Percentiles rank a stretch among this genome's conserved stretches.
Evolutionary conservation across 23 red algal species (phyloP).

Genomic region (Gracilaria gracilis): DNA sequence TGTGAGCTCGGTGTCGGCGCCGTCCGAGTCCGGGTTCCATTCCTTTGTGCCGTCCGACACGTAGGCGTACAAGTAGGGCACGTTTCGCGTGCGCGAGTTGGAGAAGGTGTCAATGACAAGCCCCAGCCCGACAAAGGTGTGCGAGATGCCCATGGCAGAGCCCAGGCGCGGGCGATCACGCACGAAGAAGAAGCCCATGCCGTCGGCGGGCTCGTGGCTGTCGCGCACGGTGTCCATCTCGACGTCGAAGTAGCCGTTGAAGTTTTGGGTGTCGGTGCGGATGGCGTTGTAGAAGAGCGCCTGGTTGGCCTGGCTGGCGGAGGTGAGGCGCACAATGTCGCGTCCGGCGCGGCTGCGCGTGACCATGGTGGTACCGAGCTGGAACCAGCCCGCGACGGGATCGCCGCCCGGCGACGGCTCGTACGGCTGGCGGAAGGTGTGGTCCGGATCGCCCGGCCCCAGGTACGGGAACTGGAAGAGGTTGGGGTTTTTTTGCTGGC

Average conservation of each 20-base stretch:
- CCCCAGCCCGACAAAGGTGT: slow-evolving; percentile 73
- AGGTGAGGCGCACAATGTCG: slow-evolving; percentile 75
- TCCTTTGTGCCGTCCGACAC: slow-evolving; percentile 63
- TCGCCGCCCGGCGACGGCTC: slow-evolving; percentile 47
- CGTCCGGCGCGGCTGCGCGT: slow-evolving; percentile 51
- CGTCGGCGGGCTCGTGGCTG: slow-evolving; percentile 74
- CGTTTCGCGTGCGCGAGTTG: slow-evolving; percentile 57
- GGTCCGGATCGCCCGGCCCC: slow-evolving; percentile 62
- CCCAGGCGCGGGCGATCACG: slow-evolving; percentile 56
- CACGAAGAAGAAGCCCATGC: slow-evolving; percentile 75
- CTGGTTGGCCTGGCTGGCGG: slow-evolving; percentile 64
- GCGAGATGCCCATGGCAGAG: slow-evolving; percentile 66
- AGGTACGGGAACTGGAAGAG: slow-evolving; percentile 64
- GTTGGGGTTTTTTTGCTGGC: slow-evolving; percentile 19
- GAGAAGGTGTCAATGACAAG: slow-evolving; percentile 82
- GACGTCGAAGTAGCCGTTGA: slow-evolving; percentile 83
- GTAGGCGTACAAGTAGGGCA: slow-evolving; percentile 78
- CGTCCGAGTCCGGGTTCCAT: slow-evolving; percentile 73
- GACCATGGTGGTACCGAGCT: slow-evolving; percentile 60
- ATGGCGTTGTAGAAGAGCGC: slow-evolving; percentile 69
- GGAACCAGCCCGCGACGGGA: slow-evolving; percentile 68
- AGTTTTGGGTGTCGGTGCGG: slow-evolving; percentile 51
- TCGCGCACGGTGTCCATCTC: slow-evolving; percentile 58
- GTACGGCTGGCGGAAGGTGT: slow-evolving; percentile 74
- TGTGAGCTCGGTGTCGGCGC: slow-evolving; percentile 67